A percentile compares a stretch with the other conserved stretches of the same genome.
These are phyloP conservation scores for Plasmodium relictum DNA, from an alignment of 169 alveolate genomes.

Conservation along the genomic window DNA sequence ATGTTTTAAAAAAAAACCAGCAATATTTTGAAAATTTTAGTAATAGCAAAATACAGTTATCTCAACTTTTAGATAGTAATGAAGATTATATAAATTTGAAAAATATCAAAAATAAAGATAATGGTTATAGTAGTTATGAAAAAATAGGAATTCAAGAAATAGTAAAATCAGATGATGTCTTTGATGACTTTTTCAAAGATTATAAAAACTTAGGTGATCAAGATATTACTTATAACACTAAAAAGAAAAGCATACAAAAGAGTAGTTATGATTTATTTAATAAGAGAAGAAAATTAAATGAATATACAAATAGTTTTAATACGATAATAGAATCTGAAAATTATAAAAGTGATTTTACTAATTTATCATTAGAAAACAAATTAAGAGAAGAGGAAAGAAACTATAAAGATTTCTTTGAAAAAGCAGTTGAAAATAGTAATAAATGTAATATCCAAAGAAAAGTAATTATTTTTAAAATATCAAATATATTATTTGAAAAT, in stretches of 20 bases:
- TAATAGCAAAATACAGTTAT: too few species aligned
- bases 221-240: background rate
- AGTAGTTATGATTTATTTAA: background rate
- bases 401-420: too few species aligned
- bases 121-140: background rate
- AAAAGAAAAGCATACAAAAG: slow-evolving; percentile 1
- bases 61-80: too few species aligned
- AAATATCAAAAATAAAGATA: background rate
- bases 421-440: background rate
- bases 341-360: background rate
- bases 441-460: background rate
- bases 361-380: background rate
- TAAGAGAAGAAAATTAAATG: slow-evolving; percentile 12
- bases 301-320: background rate
- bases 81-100: background rate
- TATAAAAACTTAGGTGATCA: background rate
- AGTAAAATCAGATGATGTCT: too few species aligned
- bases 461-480: too few species aligned
- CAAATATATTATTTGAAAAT: background rate
- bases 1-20: slow-evolving; percentile 14
- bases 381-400: background rate
- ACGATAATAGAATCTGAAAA: background rate
- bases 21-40: background rate
- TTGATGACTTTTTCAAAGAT: background rate
- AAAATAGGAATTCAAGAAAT: too few species aligned